These are phyloP conservation scores for Hypoxylon sp. DNA, from an alignment of 2,329 filamentous ascomycete species.

Conservation along the genomic window DNA sequence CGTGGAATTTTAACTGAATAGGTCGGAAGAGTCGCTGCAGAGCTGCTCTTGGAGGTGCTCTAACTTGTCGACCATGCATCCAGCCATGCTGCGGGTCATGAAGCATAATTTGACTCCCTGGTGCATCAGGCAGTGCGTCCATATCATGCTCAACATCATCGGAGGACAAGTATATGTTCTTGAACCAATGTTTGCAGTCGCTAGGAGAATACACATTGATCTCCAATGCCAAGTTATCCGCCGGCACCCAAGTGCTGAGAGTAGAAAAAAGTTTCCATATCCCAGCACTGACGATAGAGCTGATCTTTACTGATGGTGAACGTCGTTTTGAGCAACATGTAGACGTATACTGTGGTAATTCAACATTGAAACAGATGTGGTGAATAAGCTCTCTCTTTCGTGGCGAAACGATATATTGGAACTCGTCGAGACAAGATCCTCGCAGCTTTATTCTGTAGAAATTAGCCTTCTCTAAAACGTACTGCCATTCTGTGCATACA, in stretches of 20 bases:
- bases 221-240: neutral
- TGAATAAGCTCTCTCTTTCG: neutral
- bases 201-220: neutral
- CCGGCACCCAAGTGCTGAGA: neutral
- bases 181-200: neutral
- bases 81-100: neutral
- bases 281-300: neutral
- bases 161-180: neutral
- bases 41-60: neutral
- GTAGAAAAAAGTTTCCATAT: neutral
- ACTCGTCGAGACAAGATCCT: neutral
- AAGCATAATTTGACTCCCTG: neutral
- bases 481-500: conserved; percentile 56
- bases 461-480: conserved; percentile 50
- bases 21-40: neutral
- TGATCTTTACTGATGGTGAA: neutral
- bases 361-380: neutral
- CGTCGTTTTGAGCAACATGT: neutral
- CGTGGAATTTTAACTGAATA: neutral
- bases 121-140: neutral
- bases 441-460: conserved; percentile 50
- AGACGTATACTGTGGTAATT: neutral
- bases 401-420: neutral
- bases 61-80: neutral
- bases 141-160: neutral